Evolutionary conservation across 2,329 filamentous ascomycete genomes (phyloP).

Genomic region (Plenodomus lindquistii): DNA sequence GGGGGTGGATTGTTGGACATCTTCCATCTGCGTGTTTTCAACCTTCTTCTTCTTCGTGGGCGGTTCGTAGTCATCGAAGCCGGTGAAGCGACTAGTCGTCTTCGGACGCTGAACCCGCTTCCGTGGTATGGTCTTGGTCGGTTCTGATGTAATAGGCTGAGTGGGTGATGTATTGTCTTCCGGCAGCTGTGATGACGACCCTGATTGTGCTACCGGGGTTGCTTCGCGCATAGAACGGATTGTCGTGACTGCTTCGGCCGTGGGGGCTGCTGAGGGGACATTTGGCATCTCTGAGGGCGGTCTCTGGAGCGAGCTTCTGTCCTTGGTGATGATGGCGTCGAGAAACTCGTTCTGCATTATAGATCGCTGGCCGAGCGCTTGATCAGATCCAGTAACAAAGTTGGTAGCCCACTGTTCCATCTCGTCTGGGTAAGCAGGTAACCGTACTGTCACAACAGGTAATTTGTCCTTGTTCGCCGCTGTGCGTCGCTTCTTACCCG

Average conservation of each 20-base stretch:
- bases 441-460: constrained; percentile 79
- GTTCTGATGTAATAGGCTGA: constrained; percentile 18
- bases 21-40: constrained; percentile 31
- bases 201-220: constrained; percentile 20
- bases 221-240: constrained; percentile 18
- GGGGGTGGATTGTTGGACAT: constrained; percentile 21
- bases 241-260: constrained; percentile 11
- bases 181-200: constrained; percentile 20
- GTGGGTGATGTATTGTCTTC: constrained; percentile 11
- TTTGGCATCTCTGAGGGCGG: constrained; percentile 56
- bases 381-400: constrained; percentile 70
- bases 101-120: constrained; percentile 43
- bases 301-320: constrained; percentile 72
- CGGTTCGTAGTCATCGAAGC: constrained; percentile 65
- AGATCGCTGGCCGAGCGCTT: constrained; percentile 76
- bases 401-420: constrained; percentile 68
- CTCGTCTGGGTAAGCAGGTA: constrained; percentile 52
- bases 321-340: constrained; percentile 81
- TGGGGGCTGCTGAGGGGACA: constrained; percentile 20
- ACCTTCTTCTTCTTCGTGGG: constrained; percentile 35
- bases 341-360: constrained; percentile 91
- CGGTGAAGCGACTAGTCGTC: constrained; percentile 65
- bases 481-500: constrained; percentile 72
- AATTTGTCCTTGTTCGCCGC: constrained; percentile 66
- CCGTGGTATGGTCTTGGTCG: constrained; percentile 27